Conservation (phyloP, 192 early-diverging fungal genomes). For the Rhizophagus sp. region DNA sequence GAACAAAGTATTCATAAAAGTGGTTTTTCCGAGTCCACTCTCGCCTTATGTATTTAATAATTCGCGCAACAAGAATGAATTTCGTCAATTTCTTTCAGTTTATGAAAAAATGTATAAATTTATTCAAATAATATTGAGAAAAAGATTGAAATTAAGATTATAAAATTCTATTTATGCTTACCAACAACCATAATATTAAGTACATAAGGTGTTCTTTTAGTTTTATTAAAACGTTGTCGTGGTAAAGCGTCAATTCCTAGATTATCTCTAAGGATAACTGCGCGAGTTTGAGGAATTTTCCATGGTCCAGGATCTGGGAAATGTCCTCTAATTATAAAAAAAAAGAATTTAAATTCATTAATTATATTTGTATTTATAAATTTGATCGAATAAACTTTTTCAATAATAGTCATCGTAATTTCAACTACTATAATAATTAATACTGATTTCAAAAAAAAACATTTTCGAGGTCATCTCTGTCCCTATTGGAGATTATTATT, state of each 20-base stretch:
- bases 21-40: slow-evolving; percentile 98
- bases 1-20: slow-evolving; percentile 99
- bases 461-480: neutral
- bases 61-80: slow-evolving; percentile 16
- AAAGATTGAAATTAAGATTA: neutral
- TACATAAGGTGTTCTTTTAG: slow-evolving; percentile 73
- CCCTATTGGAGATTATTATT: neutral
- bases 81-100: neutral
- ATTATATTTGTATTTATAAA: neutral
- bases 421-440: too few species aligned
- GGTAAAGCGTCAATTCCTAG: slow-evolving; percentile 77
- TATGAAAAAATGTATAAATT: neutral
- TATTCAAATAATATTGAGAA: slow-evolving; percentile 22
- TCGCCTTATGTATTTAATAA: slow-evolving; percentile 61
- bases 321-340: slow-evolving; percentile 41
- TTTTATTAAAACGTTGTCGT: slow-evolving; percentile 64
- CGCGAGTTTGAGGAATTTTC: slow-evolving; percentile 72
- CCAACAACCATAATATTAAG: slow-evolving; percentile 97
- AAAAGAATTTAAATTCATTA: neutral
- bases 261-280: slow-evolving; percentile 49
- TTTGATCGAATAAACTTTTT: neutral
- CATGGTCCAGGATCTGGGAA: slow-evolving; percentile 84
- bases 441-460: neutral
- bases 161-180: slow-evolving; percentile 38
- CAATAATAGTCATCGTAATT: too few species aligned